Base-by-base conservation (phyloP, 2,329 filamentous ascomycete species). In the Akanthomyces dipterigenus region DNA sequence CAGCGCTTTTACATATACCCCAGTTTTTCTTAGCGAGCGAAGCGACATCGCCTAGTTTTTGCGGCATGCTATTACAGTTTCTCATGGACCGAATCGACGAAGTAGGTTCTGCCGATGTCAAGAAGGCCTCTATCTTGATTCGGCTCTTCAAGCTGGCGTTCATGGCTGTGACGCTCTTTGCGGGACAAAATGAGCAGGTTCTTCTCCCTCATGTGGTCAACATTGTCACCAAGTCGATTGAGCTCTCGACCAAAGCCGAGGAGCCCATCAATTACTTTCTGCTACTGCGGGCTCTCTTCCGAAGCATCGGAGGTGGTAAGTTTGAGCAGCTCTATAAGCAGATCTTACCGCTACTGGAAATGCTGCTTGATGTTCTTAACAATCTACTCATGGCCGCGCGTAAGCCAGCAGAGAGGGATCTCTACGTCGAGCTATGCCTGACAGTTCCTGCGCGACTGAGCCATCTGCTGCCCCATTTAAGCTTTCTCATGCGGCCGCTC, bases 211-310 rank as follows among this genome's bases (percentile, higher is more conserved):
- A 99, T 72, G 93, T 99, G 55, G 93, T 96, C 60, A 96, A 96
- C 71, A 96, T 99, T 65, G 91, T 99, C 64, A 97, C 93, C 14
- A 93, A 96, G 74, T 98, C 93, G 9, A 97, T 99, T 64, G 91
- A 98, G 74, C 80, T 98, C 42, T 97, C 93, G 1, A 96, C 95
- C 7, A 96, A 89, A 62, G 96, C 95, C 0, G 92, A 97, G 69
- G 93, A 98, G 71, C 96, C 96, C 0, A 96, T 97, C 84, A 99
- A 99, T 73, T 99, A 99, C 76, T 99, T 99, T 75, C 81, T 97
- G 12, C 83, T 99, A 1, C 80, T 99, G 43, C 84, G 95, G 38
- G 97, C 93, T 0, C 79, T 99, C 1, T 99, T 99, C 73, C 81
- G 95, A 61, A 98, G 93, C 71, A 99, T 99, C 58, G 95, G 95